Conservation (phyloP, 129 eudicot genomes). For the Flaveria sonorensis region DNA sequence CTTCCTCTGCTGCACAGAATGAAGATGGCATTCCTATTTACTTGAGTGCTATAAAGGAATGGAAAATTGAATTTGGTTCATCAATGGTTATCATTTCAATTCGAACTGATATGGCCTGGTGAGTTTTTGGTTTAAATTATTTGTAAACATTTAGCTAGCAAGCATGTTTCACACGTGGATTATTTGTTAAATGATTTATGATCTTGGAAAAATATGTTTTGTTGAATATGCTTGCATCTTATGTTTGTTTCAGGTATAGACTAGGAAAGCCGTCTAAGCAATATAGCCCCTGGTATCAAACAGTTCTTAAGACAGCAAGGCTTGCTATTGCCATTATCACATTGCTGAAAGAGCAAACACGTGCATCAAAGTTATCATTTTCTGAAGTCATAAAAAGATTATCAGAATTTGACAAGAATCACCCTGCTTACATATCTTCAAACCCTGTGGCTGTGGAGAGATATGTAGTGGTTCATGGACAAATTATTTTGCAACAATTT, state of each 20-base stretch:
- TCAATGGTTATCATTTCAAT: slow-evolving; percentile 89
- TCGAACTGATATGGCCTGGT: slow-evolving; percentile 96
- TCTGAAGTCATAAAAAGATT: slow-evolving; percentile 71
- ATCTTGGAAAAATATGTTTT: background rate
- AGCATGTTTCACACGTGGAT: background rate
- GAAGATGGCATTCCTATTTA: slow-evolving; percentile 85
- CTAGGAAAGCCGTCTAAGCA: slow-evolving; percentile 96
- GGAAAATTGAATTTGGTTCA: slow-evolving; percentile 96
- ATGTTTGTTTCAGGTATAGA: slow-evolving; percentile 74
- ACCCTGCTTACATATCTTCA: slow-evolving; percentile 85
- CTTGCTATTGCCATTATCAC: slow-evolving; percentile 77
- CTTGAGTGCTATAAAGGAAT: slow-evolving; percentile 91
- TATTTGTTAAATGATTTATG: background rate
- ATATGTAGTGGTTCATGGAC: slow-evolving; percentile 91
- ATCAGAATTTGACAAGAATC: slow-evolving; percentile 63
- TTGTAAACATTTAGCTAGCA: background rate
- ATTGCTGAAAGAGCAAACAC: slow-evolving; percentile 81
- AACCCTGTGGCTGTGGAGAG: slow-evolving; percentile 66
- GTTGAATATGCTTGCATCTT: slow-evolving; percentile 4
- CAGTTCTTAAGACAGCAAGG: slow-evolving; percentile 87
- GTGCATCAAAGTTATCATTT: slow-evolving; percentile 86
- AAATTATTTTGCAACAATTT: slow-evolving; percentile 85
- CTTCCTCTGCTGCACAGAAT: slow-evolving; percentile 44
- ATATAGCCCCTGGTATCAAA: slow-evolving; percentile 90
- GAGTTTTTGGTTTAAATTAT: slow-evolving; percentile 23